phyloP scores from a whole-genome alignment of 2,329 filamentous ascomycete species.

The Berkeleyomyces rouxiae region DNA sequence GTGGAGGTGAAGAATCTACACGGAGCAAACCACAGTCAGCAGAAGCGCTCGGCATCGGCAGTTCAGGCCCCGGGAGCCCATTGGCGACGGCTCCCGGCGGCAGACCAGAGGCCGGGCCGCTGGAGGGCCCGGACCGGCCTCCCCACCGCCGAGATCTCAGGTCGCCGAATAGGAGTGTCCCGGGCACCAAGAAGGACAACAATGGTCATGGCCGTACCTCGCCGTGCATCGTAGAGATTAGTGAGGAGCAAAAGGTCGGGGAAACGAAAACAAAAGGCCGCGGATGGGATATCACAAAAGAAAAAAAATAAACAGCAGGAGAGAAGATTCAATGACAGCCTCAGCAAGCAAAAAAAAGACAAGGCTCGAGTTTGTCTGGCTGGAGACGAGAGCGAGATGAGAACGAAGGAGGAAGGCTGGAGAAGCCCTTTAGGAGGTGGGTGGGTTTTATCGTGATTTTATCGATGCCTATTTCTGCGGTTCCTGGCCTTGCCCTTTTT shows the following conservation, averaged over 20 bases:
- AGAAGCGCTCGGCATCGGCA: not conserved
- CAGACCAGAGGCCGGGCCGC: no score
- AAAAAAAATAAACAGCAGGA: conserved; percentile 6
- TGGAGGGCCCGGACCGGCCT: no score
- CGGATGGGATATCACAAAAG: conserved; percentile 5
- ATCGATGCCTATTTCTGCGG: not conserved
- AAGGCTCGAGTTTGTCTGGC: not conserved
- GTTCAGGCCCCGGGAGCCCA: not conserved
- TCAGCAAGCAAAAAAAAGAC: not conserved
- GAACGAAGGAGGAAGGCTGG: not conserved
- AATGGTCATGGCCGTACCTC: conserved; percentile 27
- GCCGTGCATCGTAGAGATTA: conserved; percentile 10
- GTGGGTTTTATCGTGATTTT: not conserved
- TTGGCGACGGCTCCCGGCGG: not conserved
- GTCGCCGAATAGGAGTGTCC: not conserved
- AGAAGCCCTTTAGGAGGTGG: not conserved
- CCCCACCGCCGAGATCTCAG: not conserved
- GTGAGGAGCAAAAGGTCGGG: conserved; percentile 3
- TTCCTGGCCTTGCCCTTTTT: not conserved
- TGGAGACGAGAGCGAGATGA: not conserved
- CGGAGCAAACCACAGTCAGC: conserved; percentile 11
- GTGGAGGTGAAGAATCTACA: conserved; percentile 46
- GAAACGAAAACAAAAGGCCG: conserved; percentile 5
- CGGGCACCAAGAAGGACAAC: conserved; percentile 31
- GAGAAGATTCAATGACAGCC: not conserved